These are phyloP conservation scores for Agaricus bisporus DNA, from an alignment of 768 basidiomycete genomes.

Conservation along the genomic window DNA sequence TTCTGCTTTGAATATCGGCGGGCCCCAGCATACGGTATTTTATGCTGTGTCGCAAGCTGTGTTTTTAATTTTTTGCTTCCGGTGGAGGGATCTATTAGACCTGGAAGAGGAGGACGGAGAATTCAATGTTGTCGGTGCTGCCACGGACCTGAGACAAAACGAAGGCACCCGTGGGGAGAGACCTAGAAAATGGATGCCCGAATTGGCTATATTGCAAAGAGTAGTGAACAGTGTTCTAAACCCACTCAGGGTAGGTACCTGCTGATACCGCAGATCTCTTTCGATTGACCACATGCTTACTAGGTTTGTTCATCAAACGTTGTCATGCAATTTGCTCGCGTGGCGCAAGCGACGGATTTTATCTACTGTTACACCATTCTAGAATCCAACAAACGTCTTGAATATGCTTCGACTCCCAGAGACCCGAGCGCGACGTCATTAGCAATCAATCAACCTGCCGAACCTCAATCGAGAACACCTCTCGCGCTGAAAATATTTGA, in stretches of 20 bases:
- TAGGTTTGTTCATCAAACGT: constrained; percentile 90
- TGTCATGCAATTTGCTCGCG: constrained; percentile 87
- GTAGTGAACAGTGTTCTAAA: constrained; percentile 80
- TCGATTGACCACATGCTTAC: neutral
- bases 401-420: constrained; percentile 30
- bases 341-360: constrained; percentile 87
- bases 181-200: constrained; percentile 77
- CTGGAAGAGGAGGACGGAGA: constrained; percentile 51
- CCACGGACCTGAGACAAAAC: neutral
- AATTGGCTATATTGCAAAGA: constrained; percentile 72
- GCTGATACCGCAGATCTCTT: neutral
- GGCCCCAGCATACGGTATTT: constrained; percentile 60
- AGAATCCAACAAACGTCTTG: constrained; percentile 76
- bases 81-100: constrained; percentile 84
- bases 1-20: constrained; percentile 12
- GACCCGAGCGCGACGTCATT: constrained; percentile 13
- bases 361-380: constrained; percentile 92
- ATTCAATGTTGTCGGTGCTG: constrained; percentile 22
- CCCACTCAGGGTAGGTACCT: constrained; percentile 70
- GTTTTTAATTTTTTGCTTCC: constrained; percentile 96
- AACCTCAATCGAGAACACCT: neutral
- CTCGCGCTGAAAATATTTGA: neutral
- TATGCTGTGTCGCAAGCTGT: constrained; percentile 90
- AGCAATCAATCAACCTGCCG: constrained; percentile 7
- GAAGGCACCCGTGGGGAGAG: constrained; percentile 4